A percentile compares a stretch with the other conserved stretches of the same genome.
These are phyloP conservation scores for Pythium brachiatum DNA, from an alignment of 352 stramenopile species.

Conservation along the genomic window DNA sequence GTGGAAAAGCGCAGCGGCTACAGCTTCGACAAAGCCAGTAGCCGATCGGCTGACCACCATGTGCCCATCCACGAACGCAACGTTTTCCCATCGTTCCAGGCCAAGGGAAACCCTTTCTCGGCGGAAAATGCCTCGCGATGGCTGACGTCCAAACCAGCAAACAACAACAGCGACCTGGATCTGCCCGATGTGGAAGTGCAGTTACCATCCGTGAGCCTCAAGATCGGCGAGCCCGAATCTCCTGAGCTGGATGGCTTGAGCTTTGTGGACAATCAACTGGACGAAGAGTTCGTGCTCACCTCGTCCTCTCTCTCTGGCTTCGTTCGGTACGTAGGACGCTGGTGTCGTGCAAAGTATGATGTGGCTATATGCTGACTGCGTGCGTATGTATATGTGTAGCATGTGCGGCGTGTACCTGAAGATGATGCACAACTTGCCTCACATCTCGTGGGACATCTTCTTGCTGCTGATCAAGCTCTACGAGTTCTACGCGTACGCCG, in stretches of 20 bases:
- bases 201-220: conserved; percentile 1
- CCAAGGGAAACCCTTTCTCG: conserved; percentile 63
- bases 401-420: conserved; percentile 84
- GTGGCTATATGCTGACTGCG: neutral
- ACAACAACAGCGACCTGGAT: conserved; percentile 4
- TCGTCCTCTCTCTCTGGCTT: conserved; percentile 71
- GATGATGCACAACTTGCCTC: conserved; percentile 82
- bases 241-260: conserved; percentile 1
- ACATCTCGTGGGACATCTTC: conserved; percentile 70
- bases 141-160: conserved; percentile 29
- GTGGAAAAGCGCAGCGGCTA: conserved; percentile 83
- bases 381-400: conserved; percentile 19
- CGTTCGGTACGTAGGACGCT: conserved; percentile 42
- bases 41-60: neutral
- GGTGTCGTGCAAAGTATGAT: neutral
- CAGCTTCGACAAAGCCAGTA: conserved; percentile 32
- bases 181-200: neutral
- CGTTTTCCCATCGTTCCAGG: conserved; percentile 64
- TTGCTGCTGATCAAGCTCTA: conserved; percentile 71
- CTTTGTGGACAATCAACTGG: neutral
- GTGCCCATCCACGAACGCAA: conserved; percentile 58
- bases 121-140: conserved; percentile 47
- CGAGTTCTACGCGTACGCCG: conserved; percentile 76
- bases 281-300: conserved; percentile 64
- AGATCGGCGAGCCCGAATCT: conserved; percentile 9